A percentile compares a stretch with the other conserved stretches of the same genome.
These are phyloP conservation scores for Colletotrichum shisoi DNA, from an alignment of 2,329 filamentous ascomycete species.

Conservation along the genomic window DNA sequence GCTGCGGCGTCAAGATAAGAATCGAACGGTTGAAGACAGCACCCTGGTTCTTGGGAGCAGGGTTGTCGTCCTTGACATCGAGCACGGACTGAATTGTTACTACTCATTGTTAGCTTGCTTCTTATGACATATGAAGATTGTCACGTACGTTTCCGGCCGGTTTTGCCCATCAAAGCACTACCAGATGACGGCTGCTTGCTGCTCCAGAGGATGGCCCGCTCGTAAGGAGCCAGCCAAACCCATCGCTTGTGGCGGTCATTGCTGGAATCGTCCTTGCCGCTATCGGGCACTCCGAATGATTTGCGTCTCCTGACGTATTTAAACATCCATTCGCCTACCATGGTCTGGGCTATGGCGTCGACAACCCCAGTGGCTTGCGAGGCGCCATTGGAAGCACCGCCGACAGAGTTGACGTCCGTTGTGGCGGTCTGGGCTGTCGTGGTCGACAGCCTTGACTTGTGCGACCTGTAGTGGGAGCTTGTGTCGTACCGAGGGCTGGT, in stretches of 20 bases:
- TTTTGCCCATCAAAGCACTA: slow-evolving; percentile 89
- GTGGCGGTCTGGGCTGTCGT: slow-evolving; percentile 62
- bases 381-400: slow-evolving; percentile 61
- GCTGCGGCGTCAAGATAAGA: slow-evolving; percentile 88
- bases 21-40: slow-evolving; percentile 90
- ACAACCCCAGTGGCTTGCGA: slow-evolving; percentile 81
- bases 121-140: slow-evolving; percentile 20
- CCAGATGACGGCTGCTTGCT: slow-evolving; percentile 94
- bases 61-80: slow-evolving; percentile 94
- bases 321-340: slow-evolving; percentile 98
- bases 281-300: slow-evolving; percentile 83
- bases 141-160: slow-evolving; percentile 87
- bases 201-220: slow-evolving; percentile 96
- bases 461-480: slow-evolving; percentile 54
- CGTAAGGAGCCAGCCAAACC: slow-evolving; percentile 98
- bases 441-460: slow-evolving; percentile 67
- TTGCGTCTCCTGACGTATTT: slow-evolving; percentile 88
- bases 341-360: slow-evolving; percentile 95
- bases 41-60: slow-evolving; percentile 73
- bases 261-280: slow-evolving; percentile 72
- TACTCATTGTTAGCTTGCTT: slow-evolving; percentile 54
- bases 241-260: slow-evolving; percentile 90
- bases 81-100: slow-evolving; percentile 95
- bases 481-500: slow-evolving; percentile 61
- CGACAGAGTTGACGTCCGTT: slow-evolving; percentile 47